These are phyloP conservation scores for Berberis thunbergii DNA, from an alignment of 164 flowering plant species.

Conservation along the genomic window DNA sequence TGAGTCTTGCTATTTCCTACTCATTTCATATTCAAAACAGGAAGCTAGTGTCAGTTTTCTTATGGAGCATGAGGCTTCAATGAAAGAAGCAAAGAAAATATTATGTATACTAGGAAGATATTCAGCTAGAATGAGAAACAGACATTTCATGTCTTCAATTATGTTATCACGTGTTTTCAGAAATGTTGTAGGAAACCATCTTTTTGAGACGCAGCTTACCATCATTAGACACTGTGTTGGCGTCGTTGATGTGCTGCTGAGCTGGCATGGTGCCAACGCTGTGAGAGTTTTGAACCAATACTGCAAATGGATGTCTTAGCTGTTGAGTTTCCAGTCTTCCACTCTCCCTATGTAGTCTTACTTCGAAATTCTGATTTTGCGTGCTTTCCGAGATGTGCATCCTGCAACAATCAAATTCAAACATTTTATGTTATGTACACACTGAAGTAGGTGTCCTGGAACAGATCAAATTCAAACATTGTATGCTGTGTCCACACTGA, in stretches of 20 bases:
- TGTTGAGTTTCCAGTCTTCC: slow-evolving; percentile 25
- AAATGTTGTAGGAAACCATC: neutral
- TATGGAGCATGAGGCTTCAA: neutral
- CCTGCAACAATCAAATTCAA: slow-evolving; percentile 15
- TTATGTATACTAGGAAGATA: neutral
- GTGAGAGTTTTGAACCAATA: slow-evolving; percentile 40
- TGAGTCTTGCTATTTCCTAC: slow-evolving; percentile 32
- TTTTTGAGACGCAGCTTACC: slow-evolving; percentile 29
- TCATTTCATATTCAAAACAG: slow-evolving; percentile 15
- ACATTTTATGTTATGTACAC: slow-evolving; percentile 14
- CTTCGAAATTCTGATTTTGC: slow-evolving; percentile 25
- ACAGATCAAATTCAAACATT: neutral
- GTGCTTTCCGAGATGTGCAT: slow-evolving; percentile 29
- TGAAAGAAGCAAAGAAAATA: neutral
- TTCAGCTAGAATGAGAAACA: neutral
- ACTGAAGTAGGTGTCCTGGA: slow-evolving; percentile 35
- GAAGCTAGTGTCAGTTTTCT: slow-evolving; percentile 1
- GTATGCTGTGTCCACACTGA: too few relatives aligned
- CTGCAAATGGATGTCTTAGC: slow-evolving; percentile 57
- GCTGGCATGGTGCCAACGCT: slow-evolving; percentile 17
- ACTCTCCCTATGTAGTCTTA: slow-evolving; percentile 23
- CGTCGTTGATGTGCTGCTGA: slow-evolving; percentile 20
- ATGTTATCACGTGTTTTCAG: too few relatives aligned
- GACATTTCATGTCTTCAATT: too few relatives aligned
- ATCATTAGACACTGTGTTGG: slow-evolving; percentile 25